These are phyloP conservation scores for Colletotrichum echinochloae DNA, from an alignment of 2,329 filamentous ascomycete species.

Conservation along the genomic window DNA sequence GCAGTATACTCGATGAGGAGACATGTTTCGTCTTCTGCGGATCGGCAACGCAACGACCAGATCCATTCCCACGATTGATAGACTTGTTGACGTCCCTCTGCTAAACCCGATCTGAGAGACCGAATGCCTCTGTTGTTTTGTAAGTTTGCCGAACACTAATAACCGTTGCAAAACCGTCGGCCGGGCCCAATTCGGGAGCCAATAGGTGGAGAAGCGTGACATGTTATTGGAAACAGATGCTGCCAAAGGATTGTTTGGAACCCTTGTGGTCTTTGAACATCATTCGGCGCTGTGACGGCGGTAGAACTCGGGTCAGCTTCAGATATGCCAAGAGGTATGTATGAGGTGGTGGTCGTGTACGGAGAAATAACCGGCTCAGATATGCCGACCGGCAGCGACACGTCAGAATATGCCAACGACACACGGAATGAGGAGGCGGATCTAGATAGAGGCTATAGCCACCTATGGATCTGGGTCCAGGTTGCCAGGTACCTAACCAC, in stretches of 20 bases:
- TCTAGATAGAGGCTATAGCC: conserved; percentile 8
- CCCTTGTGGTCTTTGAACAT: conserved; percentile 9
- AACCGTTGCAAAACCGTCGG: neutral
- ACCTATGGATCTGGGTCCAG: neutral
- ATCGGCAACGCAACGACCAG: conserved; percentile 30
- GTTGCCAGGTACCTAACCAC: neutral
- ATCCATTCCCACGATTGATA: neutral
- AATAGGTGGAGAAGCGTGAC: neutral
- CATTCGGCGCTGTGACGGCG: conserved; percentile 5
- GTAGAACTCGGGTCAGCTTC: conserved; percentile 8
- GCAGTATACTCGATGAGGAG: conserved; percentile 28
- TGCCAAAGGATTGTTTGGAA: conserved; percentile 3
- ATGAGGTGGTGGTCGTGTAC: neutral
- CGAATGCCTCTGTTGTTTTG: conserved; percentile 19
- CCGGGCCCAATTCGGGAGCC: neutral
- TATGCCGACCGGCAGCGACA: too few species aligned
- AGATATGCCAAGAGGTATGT: conserved; percentile 10
- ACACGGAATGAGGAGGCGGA: conserved; percentile 3
- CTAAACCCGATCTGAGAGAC: conserved; percentile 4
- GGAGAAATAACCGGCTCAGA: neutral
- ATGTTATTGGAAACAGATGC: neutral
- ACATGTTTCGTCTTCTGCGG: conserved; percentile 32
- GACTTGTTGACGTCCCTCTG: neutral
- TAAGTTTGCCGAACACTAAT: neutral
- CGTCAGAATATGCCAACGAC: conserved; percentile 16